A percentile compares a stretch with the other conserved stretches of the same genome.
Evolutionary conservation across 208 protist genomes (phyloP).

Genomic region (Trypanosoma melophagium): DNA sequence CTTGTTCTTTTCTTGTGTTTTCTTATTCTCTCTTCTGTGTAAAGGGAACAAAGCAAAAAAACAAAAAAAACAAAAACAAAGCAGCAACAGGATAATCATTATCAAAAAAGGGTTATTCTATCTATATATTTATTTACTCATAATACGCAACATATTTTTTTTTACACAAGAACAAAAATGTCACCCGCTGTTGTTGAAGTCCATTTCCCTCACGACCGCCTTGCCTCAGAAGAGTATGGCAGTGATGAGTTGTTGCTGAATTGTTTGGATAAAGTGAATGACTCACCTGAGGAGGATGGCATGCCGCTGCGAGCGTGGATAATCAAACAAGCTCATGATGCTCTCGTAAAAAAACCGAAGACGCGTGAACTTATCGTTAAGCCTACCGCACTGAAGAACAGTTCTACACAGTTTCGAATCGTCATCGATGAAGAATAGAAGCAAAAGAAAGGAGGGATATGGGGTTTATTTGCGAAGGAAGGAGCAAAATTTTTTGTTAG

Average conservation of each 20-base stretch:
- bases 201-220: constrained; percentile 49
- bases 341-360: constrained; percentile 54
- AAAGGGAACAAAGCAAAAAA: neutral
- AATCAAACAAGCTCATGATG: constrained; percentile 46
- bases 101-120: neutral
- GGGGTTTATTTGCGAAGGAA: no score
- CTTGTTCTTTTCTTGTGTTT: no score
- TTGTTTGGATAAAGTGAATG: constrained; percentile 62
- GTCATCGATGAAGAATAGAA: constrained; percentile 13
- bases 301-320: constrained; percentile 80
- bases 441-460: neutral
- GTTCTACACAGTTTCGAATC: constrained; percentile 44
- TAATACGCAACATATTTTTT: constrained; percentile 12
- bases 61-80: constrained; percentile 2
- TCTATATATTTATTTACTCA: constrained; percentile 15
- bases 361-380: constrained; percentile 46
- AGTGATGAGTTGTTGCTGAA: constrained; percentile 69
- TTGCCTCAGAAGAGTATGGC: constrained; percentile 44
- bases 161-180: constrained; percentile 1
- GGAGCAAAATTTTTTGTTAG: neutral
- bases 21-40: no score
- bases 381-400: constrained; percentile 54
- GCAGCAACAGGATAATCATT: no score
- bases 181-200: constrained; percentile 35
- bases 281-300: constrained; percentile 68